phyloP scores from a whole-genome alignment of 257 asterid species.

The Scutellaria minor region DNA sequence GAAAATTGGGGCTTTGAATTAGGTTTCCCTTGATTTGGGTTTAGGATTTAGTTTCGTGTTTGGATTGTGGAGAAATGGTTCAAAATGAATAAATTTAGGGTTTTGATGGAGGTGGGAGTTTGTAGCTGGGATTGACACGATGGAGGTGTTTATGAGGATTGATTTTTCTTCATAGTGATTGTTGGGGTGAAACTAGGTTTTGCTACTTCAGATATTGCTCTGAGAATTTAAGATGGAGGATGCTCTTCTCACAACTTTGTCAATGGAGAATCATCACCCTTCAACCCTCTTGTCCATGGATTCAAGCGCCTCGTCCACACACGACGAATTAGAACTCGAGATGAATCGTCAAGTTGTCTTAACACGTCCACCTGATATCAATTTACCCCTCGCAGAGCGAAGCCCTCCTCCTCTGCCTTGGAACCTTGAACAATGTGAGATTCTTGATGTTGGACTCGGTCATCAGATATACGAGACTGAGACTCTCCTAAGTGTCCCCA shows the following conservation, averaged over 20 bases:
- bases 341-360: conserved; percentile 69
- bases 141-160: conserved; percentile 39
- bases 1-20: conserved; percentile 20
- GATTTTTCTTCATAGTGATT: conserved; percentile 40
- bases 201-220: conserved; percentile 26
- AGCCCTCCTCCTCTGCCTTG: conserved; percentile 80
- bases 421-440: conserved; percentile 71
- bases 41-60: conserved; percentile 35
- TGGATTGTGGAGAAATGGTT: conserved; percentile 33
- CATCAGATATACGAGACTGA: conserved; percentile 72
- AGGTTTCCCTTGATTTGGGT: conserved; percentile 23
- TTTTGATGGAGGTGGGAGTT: conserved; percentile 47
- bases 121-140: conserved; percentile 45
- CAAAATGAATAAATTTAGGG: conserved; percentile 41
- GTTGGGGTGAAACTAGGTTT: conserved; percentile 38
- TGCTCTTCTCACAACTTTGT: conserved; percentile 64
- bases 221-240: conserved; percentile 61
- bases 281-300: conserved; percentile 93
- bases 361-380: conserved; percentile 89
- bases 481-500: conserved; percentile 58
- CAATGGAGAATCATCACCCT: conserved; percentile 93
- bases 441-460: conserved; percentile 86
- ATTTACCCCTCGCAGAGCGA: conserved; percentile 77
- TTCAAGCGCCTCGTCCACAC: conserved; percentile 82
- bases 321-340: conserved; percentile 78